phyloP scores from a whole-genome alignment of 2,329 filamentous ascomycete genomes.

The Diaporthe velutina region DNA sequence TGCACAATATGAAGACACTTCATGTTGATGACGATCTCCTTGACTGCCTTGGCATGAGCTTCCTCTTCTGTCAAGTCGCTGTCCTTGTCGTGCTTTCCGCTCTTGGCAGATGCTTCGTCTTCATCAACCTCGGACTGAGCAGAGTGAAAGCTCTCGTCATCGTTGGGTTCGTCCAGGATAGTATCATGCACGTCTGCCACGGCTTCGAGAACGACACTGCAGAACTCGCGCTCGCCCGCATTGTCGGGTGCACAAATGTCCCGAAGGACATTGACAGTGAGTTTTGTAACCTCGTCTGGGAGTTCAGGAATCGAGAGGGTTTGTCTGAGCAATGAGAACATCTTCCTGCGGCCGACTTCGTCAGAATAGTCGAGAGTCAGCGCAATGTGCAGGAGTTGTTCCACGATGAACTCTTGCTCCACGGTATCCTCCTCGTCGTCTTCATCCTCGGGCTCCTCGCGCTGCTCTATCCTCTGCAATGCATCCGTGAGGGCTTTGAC shows the following conservation, averaged over 20 bases:
- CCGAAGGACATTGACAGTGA: slow-evolving; percentile 84
- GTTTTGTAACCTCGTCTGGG: slow-evolving; percentile 91
- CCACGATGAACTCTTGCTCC: slow-evolving; percentile 94
- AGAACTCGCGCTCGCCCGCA: slow-evolving; percentile 85
- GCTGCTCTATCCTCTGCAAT: slow-evolving; percentile 67
- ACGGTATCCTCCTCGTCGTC: slow-evolving; percentile 86
- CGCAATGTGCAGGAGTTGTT: slow-evolving; percentile 93
- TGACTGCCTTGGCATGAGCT: slow-evolving; percentile 80
- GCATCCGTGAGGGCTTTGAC: slow-evolving; percentile 76
- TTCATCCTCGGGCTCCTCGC: slow-evolving; percentile 69
- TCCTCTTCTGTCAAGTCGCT: slow-evolving; percentile 72
- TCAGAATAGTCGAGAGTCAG: slow-evolving; percentile 97
- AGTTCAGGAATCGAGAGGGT: slow-evolving; percentile 87
- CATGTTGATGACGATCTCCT: slow-evolving; percentile 96
- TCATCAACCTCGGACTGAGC: slow-evolving; percentile 87
- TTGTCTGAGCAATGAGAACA: slow-evolving; percentile 92
- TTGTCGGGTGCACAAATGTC: slow-evolving; percentile 83
- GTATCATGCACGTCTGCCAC: slow-evolving; percentile 97
- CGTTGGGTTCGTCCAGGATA: slow-evolving; percentile 73
- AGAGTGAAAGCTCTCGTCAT: slow-evolving; percentile 92
- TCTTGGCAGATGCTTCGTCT: slow-evolving; percentile 67
- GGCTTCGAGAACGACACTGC: slow-evolving; percentile 88
- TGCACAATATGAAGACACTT: slow-evolving; percentile 98
- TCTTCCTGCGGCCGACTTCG: slow-evolving; percentile 93
- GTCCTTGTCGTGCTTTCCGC: slow-evolving; percentile 55